phyloP scores from a whole-genome alignment of 305 asterid genomes.

The Solanum hybrid region DNA sequence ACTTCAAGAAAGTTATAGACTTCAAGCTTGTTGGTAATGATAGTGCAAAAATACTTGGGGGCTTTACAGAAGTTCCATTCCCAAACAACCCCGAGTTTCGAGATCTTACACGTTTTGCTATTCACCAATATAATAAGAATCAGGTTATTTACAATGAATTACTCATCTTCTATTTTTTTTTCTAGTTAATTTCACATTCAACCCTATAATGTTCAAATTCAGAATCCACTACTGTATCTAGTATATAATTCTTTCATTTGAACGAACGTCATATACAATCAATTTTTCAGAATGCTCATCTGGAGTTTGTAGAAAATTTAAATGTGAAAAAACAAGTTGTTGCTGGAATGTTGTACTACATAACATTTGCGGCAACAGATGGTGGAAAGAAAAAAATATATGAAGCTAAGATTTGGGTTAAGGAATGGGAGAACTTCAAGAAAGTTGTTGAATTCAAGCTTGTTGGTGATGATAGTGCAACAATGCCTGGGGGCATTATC shows the following conservation, averaged over 20 bases:
- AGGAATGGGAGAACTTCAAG: constrained; percentile 57
- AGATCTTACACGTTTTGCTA: background rate
- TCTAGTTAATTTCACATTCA: background rate
- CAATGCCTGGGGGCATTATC: background rate
- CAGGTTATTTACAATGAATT: background rate
- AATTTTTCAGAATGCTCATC: background rate
- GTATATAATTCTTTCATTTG: too few relatives aligned
- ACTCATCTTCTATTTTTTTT: background rate
- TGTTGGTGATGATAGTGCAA: constrained; percentile 18
- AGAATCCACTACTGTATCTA: too few relatives aligned
- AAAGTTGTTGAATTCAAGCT: constrained; percentile 56
- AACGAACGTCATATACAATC: too few relatives aligned
- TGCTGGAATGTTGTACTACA: constrained; percentile 40
- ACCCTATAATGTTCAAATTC: background rate
- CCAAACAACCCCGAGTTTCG: background rate
- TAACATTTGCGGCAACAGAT: constrained; percentile 38
- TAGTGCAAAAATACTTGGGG: background rate
- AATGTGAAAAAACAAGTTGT: constrained; percentile 45
- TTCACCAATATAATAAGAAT: background rate
- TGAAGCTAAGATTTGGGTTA: constrained; percentile 64
- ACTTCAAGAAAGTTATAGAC: constrained; percentile 55
- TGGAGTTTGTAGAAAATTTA: constrained; percentile 36
- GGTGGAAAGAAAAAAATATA: constrained; percentile 36
- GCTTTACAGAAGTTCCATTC: background rate
- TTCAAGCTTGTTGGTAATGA: constrained; percentile 41